Evolutionary conservation across 108 stramenopile genomes (phyloP).

Genomic region (Aurantiochytrium sp.): DNA sequence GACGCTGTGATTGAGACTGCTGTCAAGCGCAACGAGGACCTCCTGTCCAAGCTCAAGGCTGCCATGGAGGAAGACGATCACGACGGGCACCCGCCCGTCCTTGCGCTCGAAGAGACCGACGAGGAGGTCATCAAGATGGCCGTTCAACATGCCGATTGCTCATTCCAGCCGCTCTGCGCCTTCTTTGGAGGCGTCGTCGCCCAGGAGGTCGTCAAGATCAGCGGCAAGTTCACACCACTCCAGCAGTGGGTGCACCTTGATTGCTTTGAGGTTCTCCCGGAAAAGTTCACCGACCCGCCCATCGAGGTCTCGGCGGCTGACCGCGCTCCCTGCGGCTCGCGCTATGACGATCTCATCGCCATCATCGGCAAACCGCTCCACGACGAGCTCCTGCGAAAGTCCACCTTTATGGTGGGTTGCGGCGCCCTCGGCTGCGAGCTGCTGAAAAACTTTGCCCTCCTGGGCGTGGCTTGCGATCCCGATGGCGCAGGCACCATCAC

Average conservation of each 20-base stretch:
- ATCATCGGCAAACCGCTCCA: constrained; percentile 62
- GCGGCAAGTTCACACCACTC: constrained; percentile 74
- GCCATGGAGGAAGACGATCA: constrained; percentile 16
- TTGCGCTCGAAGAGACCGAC: constrained; percentile 44
- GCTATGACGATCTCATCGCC: constrained; percentile 66
- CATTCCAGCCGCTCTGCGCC: constrained; percentile 62
- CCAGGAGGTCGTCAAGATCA: constrained; percentile 74
- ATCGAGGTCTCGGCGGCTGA: constrained; percentile 16
- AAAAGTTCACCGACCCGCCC: neutral
- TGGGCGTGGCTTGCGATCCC: constrained; percentile 65
- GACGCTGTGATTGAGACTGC: neutral
- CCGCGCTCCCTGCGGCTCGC: constrained; percentile 41
- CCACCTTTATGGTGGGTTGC: constrained; percentile 71
- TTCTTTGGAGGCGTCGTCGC: constrained; percentile 76
- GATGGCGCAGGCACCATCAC: constrained; percentile 50
- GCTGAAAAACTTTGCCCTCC: constrained; percentile 70
- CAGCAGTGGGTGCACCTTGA: constrained; percentile 56
- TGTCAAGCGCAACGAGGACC: constrained; percentile 28
- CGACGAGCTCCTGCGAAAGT: constrained; percentile 54
- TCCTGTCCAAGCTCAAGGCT: constrained; percentile 17
- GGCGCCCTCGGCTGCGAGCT: constrained; percentile 79
- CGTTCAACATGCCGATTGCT: constrained; percentile 50
- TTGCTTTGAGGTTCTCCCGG: constrained; percentile 50
- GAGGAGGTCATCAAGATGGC: constrained; percentile 41
- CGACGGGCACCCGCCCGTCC: neutral